These are phyloP conservation scores for grape (Vitis vinifera) DNA, from an alignment of 164 flowering plant genomes.

Conservation along the genomic window DNA sequence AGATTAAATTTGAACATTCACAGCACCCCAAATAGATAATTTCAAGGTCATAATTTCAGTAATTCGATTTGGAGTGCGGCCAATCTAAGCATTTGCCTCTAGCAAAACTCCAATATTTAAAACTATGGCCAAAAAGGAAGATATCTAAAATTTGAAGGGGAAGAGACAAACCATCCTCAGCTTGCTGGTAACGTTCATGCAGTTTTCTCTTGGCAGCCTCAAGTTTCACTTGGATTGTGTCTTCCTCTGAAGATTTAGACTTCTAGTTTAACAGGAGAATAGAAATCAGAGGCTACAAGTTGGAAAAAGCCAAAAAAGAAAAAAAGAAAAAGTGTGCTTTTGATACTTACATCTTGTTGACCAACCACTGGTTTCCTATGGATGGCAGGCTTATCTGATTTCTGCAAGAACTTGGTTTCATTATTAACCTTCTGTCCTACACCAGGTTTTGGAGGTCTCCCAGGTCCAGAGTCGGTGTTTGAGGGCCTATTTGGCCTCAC, in stretches of 20 bases:
- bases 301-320: neutral
- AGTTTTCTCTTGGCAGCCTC: conserved; percentile 74
- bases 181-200: conserved; percentile 77
- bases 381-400: conserved; percentile 23
- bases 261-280: conserved; percentile 35
- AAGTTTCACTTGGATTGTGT: conserved; percentile 40
- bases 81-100: neutral
- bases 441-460: conserved; percentile 47
- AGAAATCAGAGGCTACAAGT: conserved; percentile 3
- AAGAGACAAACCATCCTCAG: conserved; percentile 57
- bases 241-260: conserved; percentile 40
- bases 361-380: conserved; percentile 37
- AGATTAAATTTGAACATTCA: neutral
- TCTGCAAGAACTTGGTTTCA: conserved; percentile 36
- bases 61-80: too few species aligned
- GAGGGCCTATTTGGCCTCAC: conserved; percentile 43
- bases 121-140: neutral
- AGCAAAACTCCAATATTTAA: neutral
- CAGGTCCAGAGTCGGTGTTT: conserved; percentile 40
- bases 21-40: too few species aligned
- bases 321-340: neutral
- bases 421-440: conserved; percentile 27
- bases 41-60: too few species aligned
- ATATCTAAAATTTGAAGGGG: neutral
- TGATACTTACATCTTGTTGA: conserved; percentile 48